These are phyloP conservation scores for Annulohypoxylon stygium DNA, from an alignment of 495 filamentous ascomycete genomes.

Conservation along the genomic window DNA sequence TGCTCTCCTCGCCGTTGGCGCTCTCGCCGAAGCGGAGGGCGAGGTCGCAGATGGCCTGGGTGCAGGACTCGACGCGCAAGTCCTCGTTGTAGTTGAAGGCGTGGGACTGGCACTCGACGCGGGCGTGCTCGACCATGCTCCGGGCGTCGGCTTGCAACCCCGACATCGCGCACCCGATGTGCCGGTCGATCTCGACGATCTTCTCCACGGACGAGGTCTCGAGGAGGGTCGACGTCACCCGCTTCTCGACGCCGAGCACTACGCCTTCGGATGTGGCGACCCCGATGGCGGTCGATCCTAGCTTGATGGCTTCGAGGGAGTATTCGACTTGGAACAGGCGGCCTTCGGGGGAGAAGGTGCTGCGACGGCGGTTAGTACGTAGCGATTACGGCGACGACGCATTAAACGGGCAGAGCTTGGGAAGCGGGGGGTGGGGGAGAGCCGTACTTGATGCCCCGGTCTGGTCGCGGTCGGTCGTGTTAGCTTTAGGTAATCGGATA, in stretches of 20 bases:
- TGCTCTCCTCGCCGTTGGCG: conserved; percentile 97
- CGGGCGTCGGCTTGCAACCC: conserved; percentile 97
- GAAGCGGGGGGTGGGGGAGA: conserved; percentile 17
- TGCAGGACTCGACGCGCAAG: conserved; percentile 95
- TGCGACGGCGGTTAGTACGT: conserved; percentile 52
- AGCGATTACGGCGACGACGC: not conserved
- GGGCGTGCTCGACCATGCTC: conserved; percentile 96
- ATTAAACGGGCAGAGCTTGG: conserved; percentile 33
- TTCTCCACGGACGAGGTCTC: conserved; percentile 98
- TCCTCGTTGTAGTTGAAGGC: conserved; percentile 96
- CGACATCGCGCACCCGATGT: conserved; percentile 99
- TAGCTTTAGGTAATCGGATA: conserved; percentile 46
- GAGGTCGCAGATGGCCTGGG: conserved; percentile 97
- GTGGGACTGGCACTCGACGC: conserved; percentile 96
- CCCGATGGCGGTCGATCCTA: conserved; percentile 97
- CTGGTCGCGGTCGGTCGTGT: conserved; percentile 64
- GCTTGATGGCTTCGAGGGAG: conserved; percentile 99
- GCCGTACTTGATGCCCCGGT: conserved; percentile 98
- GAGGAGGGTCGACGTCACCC: conserved; percentile 95
- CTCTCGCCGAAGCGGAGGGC: conserved; percentile 97
- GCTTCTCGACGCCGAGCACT: conserved; percentile 97
- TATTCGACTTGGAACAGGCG: conserved; percentile 99
- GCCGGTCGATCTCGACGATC: conserved; percentile 98
- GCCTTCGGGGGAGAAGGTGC: conserved; percentile 99
- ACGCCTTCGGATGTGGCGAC: conserved; percentile 94